These are phyloP conservation scores for Lipomyces yarrowii DNA, from an alignment of 1,139 yeast genomes.

Conservation along the genomic window DNA sequence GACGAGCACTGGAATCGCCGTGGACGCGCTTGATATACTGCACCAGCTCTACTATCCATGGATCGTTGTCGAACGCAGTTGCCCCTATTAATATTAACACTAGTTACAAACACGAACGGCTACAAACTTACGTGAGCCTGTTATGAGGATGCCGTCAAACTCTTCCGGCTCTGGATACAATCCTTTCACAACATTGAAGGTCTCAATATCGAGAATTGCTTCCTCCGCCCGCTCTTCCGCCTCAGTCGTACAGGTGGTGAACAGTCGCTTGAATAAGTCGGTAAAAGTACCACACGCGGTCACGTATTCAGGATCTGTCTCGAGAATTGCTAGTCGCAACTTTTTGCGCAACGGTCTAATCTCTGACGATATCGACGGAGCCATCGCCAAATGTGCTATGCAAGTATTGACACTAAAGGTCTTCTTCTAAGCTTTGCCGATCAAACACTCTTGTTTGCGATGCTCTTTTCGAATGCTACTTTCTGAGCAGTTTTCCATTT, in stretches of 20 bases:
- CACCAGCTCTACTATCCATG: conserved; percentile 58
- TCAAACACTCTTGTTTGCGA: no score
- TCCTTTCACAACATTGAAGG: conserved; percentile 52
- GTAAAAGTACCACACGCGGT: conserved; percentile 24
- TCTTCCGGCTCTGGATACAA: conserved; percentile 47
- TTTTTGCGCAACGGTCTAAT: neutral
- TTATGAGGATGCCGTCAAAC: conserved; percentile 55
- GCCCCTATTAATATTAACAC: conserved; percentile 37
- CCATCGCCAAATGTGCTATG: neutral
- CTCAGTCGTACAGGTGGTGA: conserved; percentile 15
- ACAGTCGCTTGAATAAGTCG: conserved; percentile 17
- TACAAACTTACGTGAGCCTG: conserved; percentile 55
- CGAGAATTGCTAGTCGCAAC: conserved; percentile 25
- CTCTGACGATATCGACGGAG: neutral
- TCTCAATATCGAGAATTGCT: conserved; percentile 38
- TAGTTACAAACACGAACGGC: neutral
- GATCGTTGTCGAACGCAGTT: conserved; percentile 57
- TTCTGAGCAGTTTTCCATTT: no score
- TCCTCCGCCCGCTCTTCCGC: conserved; percentile 16
- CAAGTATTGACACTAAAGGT: no score
- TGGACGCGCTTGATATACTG: conserved; percentile 42
- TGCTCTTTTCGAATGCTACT: no score
- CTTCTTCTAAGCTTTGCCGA: neutral
- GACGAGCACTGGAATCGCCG: conserved; percentile 33
- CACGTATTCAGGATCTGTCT: conserved; percentile 23